Conservation (phyloP, 345 rosid genomes). For the rapeseed (Brassica napus) region Da-Ae NC_063446.1:69430501-69431000, state of each 20-base stretch:
- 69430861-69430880: not conserved
- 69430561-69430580: slow-evolving; percentile 7
- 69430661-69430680: slow-evolving; percentile 30
- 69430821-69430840: slow-evolving; percentile 29
- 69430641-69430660: slow-evolving; percentile 29
- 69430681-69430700: slow-evolving; percentile 40
- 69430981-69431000: slow-evolving; percentile 9
- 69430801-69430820: slow-evolving; percentile 5
- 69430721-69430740: slow-evolving; percentile 2
- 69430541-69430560: slow-evolving; percentile 1
- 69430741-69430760: slow-evolving; percentile 30
- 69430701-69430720: slow-evolving; percentile 32
- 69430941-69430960: slow-evolving; percentile 4
- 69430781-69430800: slow-evolving; percentile 25
- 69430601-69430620: slow-evolving; percentile 23
- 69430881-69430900: not conserved
- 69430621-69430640: slow-evolving; percentile 20
- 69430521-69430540: not conserved
- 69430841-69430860: slow-evolving; percentile 14
- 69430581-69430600: slow-evolving; percentile 27
- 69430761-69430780: slow-evolving; percentile 28
- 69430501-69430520: slow-evolving; percentile 6
- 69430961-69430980: not conserved
- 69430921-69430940: slow-evolving; percentile 23
- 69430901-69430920: slow-evolving; percentile 28